Base-by-base conservation (phyloP, 495 filamentous ascomycete genomes). In the Pseudoneurospora amorphoporcata region DNA sequence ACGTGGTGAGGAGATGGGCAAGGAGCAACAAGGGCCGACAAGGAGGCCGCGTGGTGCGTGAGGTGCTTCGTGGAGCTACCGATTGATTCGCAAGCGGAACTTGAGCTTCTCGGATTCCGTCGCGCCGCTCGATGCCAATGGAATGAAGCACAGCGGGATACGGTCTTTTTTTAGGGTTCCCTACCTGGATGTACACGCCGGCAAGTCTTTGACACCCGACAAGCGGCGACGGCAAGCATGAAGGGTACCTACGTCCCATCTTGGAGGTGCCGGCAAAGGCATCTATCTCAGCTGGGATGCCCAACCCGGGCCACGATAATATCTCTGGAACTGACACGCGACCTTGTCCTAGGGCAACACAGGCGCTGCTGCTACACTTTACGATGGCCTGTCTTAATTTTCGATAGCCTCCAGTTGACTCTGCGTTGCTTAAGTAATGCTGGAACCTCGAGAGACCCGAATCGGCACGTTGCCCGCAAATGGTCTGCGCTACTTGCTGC, bases 1-100 rank as follows among this genome's bases (percentile, higher is more conserved):
- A 77, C 75, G 73, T 74, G 75, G 73, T 45, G 71, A 41, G 61
- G 41, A 61, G 53, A 65, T 65, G 53, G 53, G 29, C 53, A 35
- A 35, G 53, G 53, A 65, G 29, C 53, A 14, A 65, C 53, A 61
- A 65, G 53, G 53, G 29, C 53, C 29, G 53, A 35, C 53, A 19
- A 73, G 23, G 65, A 70, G 61, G 76, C 72, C 72, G 74, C 70
- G 74, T 72, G 76, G 75, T 72, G 70, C 68, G 47, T 40, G 75
- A 71, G 41, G 39, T 72, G 68, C 70, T 74, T 74, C 76, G 69
- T 72, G 72, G 43, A 72, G 70, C 68, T 17, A 58, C 69, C 53
- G 23, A 61, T 61, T 65, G 53, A 35, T 65, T 35, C 53, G 53
- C 29, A 35, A 61, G 53, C 23, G 53, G 53, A 61, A 61, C 53